Percentiles rank a stretch among this genome's conserved stretches.
These are phyloP conservation scores for Penicillium sp. DNA, from an alignment of 2,329 filamentous ascomycete species.

Conservation along the genomic window DNA sequence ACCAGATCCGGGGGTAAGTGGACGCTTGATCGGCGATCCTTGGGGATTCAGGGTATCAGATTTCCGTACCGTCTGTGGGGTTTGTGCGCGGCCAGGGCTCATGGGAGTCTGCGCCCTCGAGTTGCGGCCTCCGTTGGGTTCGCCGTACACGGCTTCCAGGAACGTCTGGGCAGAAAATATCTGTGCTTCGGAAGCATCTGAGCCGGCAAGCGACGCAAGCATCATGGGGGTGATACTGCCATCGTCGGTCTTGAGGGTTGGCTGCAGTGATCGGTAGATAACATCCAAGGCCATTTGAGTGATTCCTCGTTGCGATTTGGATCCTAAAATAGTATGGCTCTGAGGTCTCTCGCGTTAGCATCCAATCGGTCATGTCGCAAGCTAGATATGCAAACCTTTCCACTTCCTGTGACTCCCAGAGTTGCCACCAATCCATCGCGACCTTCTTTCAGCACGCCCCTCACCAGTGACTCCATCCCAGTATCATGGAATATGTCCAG, in stretches of 20 bases:
- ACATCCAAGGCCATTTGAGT: slow-evolving; percentile 90
- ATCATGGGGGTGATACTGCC: slow-evolving; percentile 56
- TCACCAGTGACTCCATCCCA: slow-evolving; percentile 71
- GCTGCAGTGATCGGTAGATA: slow-evolving; percentile 77
- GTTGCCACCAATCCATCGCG: slow-evolving; percentile 90
- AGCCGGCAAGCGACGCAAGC: slow-evolving; percentile 71
- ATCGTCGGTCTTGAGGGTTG: slow-evolving; percentile 66
- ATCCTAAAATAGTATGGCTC: slow-evolving; percentile 95
- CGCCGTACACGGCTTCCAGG: slow-evolving; percentile 75
- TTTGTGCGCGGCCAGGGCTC: slow-evolving; percentile 50
- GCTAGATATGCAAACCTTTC: slow-evolving; percentile 67
- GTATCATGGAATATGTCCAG: slow-evolving; percentile 83
- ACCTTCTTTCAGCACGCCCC: slow-evolving; percentile 79
- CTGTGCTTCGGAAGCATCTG: slow-evolving; percentile 78
- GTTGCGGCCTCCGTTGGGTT: slow-evolving; percentile 57
- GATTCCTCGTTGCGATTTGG: slow-evolving; percentile 78
- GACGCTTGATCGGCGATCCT: slow-evolving; percentile 18
- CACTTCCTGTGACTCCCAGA: slow-evolving; percentile 89
- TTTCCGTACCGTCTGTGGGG: slow-evolving; percentile 46
- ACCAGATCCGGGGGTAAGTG: slow-evolving; percentile 17
- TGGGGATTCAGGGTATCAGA: slow-evolving; percentile 30
- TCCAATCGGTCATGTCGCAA: not conserved
- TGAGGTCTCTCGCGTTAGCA: slow-evolving; percentile 40
- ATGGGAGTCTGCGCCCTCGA: slow-evolving; percentile 70
- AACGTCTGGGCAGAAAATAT: slow-evolving; percentile 74